phyloP scores from a whole-genome alignment of 495 filamentous ascomycete genomes.

The Penicillium desertorum region DNA sequence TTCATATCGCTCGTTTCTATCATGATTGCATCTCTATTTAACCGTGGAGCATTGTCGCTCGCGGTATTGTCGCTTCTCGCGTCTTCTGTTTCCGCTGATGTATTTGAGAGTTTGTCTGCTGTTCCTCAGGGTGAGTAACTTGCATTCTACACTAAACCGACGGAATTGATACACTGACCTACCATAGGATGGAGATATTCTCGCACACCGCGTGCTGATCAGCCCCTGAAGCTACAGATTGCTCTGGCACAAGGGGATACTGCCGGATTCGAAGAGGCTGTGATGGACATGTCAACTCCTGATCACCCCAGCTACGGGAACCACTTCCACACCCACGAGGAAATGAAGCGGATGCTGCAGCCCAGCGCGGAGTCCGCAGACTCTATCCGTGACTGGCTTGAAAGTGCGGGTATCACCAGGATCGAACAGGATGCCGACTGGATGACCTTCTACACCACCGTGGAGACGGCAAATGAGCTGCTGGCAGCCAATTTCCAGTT shows the following conservation, averaged over 20 bases:
- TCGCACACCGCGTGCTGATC: conserved; percentile 28
- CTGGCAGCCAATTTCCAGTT: conserved; percentile 58
- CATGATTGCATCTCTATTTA: conserved; percentile 35
- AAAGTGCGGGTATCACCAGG: conserved; percentile 44
- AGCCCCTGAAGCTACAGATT: conserved; percentile 43
- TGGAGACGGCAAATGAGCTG: conserved; percentile 53
- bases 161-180: background rate
- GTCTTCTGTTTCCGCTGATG: conserved; percentile 34
- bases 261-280: conserved; percentile 58
- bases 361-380: conserved; percentile 45
- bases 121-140: conserved; percentile 37
- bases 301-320: conserved; percentile 57
- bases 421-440: conserved; percentile 59
- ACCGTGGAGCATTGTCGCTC: conserved; percentile 40
- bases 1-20: conserved; percentile 9
- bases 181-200: conserved; percentile 41
- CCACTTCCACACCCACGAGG: conserved; percentile 55
- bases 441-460: conserved; percentile 57
- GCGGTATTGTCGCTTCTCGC: conserved; percentile 42
- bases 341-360: conserved; percentile 53
- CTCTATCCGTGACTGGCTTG: conserved; percentile 51
- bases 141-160: conserved; percentile 15
- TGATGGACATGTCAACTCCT: conserved; percentile 62
- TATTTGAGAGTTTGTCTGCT: conserved; percentile 39
- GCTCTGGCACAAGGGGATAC: conserved; percentile 58